Conservation (phyloP, 257 asterid genomes). For the Solanum appendiculatum region DNA sequence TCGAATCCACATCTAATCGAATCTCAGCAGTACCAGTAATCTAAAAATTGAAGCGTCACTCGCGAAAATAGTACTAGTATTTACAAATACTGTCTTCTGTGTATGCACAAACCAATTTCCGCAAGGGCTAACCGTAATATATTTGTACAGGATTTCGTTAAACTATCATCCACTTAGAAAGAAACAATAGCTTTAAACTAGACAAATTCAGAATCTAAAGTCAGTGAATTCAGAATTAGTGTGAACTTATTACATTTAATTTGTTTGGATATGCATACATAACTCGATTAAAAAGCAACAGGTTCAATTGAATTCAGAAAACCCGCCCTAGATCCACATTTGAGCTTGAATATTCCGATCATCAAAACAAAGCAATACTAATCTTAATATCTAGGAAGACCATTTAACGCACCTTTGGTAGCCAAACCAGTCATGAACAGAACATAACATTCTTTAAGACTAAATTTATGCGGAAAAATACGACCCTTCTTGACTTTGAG, state of each 20-base stretch:
- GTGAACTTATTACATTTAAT: background rate
- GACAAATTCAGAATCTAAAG: background rate
- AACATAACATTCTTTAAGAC: constrained; percentile 52
- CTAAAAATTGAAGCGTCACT: background rate
- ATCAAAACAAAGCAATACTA: background rate
- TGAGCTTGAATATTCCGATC: background rate
- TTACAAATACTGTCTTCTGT: background rate
- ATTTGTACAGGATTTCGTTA: background rate
- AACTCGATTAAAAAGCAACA: background rate
- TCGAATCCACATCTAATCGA: background rate
- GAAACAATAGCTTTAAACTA: background rate
- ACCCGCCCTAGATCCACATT: background rate
- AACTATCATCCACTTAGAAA: background rate
- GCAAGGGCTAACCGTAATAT: background rate
- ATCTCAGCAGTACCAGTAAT: background rate
- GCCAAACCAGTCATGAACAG: constrained; percentile 52
- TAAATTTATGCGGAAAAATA: constrained; percentile 25
- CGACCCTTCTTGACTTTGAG: constrained; percentile 32
- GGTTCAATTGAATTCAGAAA: background rate
- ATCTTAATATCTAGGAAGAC: constrained; percentile 33
- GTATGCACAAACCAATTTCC: background rate
- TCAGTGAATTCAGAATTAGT: background rate
- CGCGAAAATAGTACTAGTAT: background rate
- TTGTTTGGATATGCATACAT: background rate
- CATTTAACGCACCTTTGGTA: constrained; percentile 44